Base-by-base conservation (phyloP, 176 grass and related monocot genomes). In the Aegilops speltoides region DNA sequence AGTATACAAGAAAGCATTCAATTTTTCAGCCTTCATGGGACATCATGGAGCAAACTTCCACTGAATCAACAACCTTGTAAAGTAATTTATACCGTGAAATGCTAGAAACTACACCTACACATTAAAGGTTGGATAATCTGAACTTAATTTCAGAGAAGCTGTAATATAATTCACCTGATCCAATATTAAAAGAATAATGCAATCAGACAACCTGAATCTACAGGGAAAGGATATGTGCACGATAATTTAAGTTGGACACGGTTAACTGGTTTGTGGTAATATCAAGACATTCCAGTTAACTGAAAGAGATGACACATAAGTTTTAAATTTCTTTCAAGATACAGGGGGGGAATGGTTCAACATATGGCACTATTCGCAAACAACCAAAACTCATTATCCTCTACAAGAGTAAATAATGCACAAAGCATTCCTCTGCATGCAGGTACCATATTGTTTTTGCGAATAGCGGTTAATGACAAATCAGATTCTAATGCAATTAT, bases 1-100 rank as follows among this genome's bases (percentile, higher is more conserved):
- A 84, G 22, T 84, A 68, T 48, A 38, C 68, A 64, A 37, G 45
- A 76, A 43, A 63, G 32, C 15, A 9, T 2, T 15, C 7, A 40
- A 29, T 10, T 25, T 71, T 50, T 75, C 0, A 23, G 10, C 37
- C 32, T 66, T 65, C 11, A 77, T 77, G 36, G 33, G 62, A 86
- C 12, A 87, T 80, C 37, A 74, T 46, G 5, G 59, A 68, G 45
- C 25, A 84, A 79, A 68, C 17, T 24, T 62, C 19, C 20, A 80
- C 7, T 5, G 22, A 60, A 68, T 75, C 33, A 68, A 79, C 15
- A 36, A 80, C 12, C 13, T 50, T n/a, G 37, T 25, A n/a, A n/a
- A n/a, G n/a, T n/a, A 72, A 7, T 23, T 79, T 16, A 40, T 31
- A 24, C 63, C 38, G 16, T 73, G 3, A 40, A 77, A 82, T 78